Evolutionary conservation across 1,284 basidiomycete species (phyloP).

Genomic region (Omphalotus olearius): DNA sequence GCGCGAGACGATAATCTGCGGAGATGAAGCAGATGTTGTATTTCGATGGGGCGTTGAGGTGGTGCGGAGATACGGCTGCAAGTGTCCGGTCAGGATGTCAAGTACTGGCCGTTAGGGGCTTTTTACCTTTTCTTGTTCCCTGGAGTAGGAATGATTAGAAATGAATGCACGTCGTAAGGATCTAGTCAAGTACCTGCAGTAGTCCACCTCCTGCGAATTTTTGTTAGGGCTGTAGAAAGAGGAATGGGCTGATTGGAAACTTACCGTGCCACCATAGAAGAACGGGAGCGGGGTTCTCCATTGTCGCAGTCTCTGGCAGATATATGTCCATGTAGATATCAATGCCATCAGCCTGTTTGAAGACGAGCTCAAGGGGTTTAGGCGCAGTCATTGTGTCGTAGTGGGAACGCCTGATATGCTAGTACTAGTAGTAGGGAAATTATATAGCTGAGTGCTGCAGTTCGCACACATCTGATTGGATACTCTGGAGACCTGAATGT

Average conservation of each 20-base stretch:
- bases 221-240: neutral
- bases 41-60: slow-evolving; percentile 25
- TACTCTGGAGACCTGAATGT: too few species aligned
- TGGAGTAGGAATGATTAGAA: slow-evolving; percentile 14
- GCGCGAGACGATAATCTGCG: slow-evolving; percentile 34
- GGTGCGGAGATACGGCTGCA: slow-evolving; percentile 29
- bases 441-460: too few species aligned
- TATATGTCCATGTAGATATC: slow-evolving; percentile 33
- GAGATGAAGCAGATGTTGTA: slow-evolving; percentile 30
- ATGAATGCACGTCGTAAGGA: neutral
- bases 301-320: slow-evolving; percentile 25
- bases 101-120: neutral
- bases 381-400: slow-evolving; percentile 3
- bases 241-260: neutral
- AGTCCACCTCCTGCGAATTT: slow-evolving; percentile 21
- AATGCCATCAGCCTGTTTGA: slow-evolving; percentile 27
- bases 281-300: slow-evolving; percentile 25
- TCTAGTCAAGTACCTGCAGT: slow-evolving; percentile 17
- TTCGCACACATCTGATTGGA: too few species aligned
- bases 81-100: neutral
- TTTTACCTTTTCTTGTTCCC: slow-evolving; percentile 31
- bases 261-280: slow-evolving; percentile 36
- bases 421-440: too few species aligned
- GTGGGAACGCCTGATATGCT: too few species aligned
- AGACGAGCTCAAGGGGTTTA: slow-evolving; percentile 28